These are phyloP conservation scores for Penicillium tannophilum DNA, from an alignment of 495 filamentous ascomycete species.

Conservation along the genomic window DNA sequence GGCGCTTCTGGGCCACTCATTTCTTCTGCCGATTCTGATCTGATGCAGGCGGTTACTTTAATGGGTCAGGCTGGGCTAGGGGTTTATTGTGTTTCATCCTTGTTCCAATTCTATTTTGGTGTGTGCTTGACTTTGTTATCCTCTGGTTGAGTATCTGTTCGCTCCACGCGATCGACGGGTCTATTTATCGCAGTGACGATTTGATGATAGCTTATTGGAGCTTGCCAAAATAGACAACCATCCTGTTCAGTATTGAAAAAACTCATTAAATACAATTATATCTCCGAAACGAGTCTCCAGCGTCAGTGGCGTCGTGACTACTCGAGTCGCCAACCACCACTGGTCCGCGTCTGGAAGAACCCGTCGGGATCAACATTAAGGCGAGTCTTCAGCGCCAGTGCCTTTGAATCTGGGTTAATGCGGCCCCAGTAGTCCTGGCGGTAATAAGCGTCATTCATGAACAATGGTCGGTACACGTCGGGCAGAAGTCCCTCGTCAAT, in stretches of 20 bases:
- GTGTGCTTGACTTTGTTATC: neutral
- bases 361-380: slow-evolving; percentile 56
- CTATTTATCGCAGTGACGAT: neutral
- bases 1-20: slow-evolving; percentile 34
- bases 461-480: slow-evolving; percentile 57
- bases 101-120: neutral
- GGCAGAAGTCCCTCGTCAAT: slow-evolving; percentile 48
- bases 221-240: neutral
- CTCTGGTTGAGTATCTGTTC: too few species aligned
- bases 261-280: neutral
- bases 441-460: slow-evolving; percentile 62
- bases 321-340: slow-evolving; percentile 44
- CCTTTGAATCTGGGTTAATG: slow-evolving; percentile 48
- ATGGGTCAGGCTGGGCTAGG: slow-evolving; percentile 2
- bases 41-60: slow-evolving; percentile 30
- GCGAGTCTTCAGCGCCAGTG: slow-evolving; percentile 42
- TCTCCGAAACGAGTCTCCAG: neutral
- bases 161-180: neutral
- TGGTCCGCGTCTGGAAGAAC: slow-evolving; percentile 60
- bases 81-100: slow-evolving; percentile 24
- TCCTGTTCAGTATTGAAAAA: too few species aligned
- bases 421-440: slow-evolving; percentile 62
- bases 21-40: slow-evolving; percentile 19
- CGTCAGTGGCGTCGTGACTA: neutral
- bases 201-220: neutral